Conservation (phyloP, 371 early-diverging fungal species). For the Rhizoclosmatium hyalinum region DNA sequence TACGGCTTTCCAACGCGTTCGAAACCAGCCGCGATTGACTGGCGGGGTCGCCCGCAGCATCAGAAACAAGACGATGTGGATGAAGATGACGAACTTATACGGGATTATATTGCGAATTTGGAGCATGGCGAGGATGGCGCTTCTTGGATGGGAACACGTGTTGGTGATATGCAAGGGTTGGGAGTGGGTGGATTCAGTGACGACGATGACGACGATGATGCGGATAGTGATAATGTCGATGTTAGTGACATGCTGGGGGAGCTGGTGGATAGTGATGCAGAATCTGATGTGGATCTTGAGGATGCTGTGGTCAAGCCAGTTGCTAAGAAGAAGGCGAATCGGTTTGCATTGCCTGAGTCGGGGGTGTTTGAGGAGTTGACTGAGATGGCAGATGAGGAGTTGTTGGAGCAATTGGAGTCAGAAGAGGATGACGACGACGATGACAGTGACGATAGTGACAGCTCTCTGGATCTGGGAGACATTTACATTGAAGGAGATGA, state of each 20-base stretch:
- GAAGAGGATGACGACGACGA: neutral
- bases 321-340: neutral
- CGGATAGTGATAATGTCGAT: slow-evolving; percentile 4
- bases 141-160: slow-evolving; percentile 1
- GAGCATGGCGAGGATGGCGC: neutral
- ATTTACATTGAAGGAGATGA: slow-evolving; percentile 8
- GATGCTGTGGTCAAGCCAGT: neutral
- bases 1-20: neutral
- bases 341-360: slow-evolving; percentile 4
- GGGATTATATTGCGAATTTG: slow-evolving; percentile 22
- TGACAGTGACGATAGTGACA: slow-evolving; percentile 4
- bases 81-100: slow-evolving; percentile 12
- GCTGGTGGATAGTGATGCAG: slow-evolving; percentile 8
- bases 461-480: neutral
- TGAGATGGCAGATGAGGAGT: slow-evolving; percentile 6
- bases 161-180: slow-evolving; percentile 5
- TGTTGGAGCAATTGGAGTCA: neutral
- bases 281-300: slow-evolving; percentile 1
- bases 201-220: slow-evolving; percentile 6
- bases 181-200: slow-evolving; percentile 13
- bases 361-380: slow-evolving; percentile 13
- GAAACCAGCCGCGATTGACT: slow-evolving; percentile 9
- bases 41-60: neutral
- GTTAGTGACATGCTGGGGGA: neutral
- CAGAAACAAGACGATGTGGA: neutral